These are phyloP conservation scores for Alternaria atra DNA, from an alignment of 2,329 filamentous ascomycete genomes.

Conservation along the genomic window DNA sequence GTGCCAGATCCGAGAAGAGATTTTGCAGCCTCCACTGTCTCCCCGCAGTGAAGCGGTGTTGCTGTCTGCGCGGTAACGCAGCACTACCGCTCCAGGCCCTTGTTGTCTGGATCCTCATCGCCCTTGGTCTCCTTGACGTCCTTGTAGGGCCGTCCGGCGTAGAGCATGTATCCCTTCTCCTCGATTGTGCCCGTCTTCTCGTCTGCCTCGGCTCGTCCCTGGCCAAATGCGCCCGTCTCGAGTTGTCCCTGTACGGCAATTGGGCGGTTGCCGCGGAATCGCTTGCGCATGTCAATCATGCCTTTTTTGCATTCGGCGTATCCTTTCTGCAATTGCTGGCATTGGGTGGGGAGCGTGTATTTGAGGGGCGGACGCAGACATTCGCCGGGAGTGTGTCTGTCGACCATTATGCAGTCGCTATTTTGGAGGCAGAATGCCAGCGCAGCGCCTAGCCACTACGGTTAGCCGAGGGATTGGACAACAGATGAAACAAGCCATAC, in stretches of 20 bases:
- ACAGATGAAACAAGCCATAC: slow-evolving; percentile 64
- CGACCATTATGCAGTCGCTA: slow-evolving; percentile 94
- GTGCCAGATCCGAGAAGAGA: neutral
- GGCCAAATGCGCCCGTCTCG: slow-evolving; percentile 45
- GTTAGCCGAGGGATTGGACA: neutral
- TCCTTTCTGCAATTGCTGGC: slow-evolving; percentile 88
- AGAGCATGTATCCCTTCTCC: slow-evolving; percentile 52
- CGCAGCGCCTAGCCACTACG: slow-evolving; percentile 73
- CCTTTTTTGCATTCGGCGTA: slow-evolving; percentile 96
- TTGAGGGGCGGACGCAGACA: slow-evolving; percentile 85
- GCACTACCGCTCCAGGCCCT: slow-evolving; percentile 28
- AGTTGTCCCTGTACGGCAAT: slow-evolving; percentile 59
- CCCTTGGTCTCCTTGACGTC: slow-evolving; percentile 40
- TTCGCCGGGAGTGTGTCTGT: slow-evolving; percentile 85
- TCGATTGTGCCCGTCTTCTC: slow-evolving; percentile 49
- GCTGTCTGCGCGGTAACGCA: neutral
- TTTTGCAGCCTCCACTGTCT: too few species aligned
- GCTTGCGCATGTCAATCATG: slow-evolving; percentile 98
- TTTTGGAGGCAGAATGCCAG: slow-evolving; percentile 94
- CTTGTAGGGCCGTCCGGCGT: slow-evolving; percentile 46
- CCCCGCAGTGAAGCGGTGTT: neutral
- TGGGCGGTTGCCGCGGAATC: slow-evolving; percentile 93
- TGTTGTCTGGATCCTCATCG: slow-evolving; percentile 38
- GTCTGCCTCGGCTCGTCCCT: slow-evolving; percentile 39
- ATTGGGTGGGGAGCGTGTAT: slow-evolving; percentile 83